phyloP scores from a whole-genome alignment of 1,284 basidiomycete species.

The Marasmius oreades region DNA sequence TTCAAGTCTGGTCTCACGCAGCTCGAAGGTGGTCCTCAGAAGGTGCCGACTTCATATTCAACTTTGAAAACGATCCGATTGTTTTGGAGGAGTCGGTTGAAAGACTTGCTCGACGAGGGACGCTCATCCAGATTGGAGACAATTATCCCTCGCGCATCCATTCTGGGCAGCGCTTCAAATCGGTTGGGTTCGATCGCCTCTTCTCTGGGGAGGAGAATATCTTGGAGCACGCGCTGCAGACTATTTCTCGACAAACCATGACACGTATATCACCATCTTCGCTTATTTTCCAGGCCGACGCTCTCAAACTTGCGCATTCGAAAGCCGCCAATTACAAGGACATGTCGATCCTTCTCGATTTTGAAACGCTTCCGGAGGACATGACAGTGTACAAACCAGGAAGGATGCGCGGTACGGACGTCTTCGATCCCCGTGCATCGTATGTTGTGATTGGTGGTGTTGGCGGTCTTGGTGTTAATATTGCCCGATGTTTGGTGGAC shows the following conservation, averaged over 20 bases:
- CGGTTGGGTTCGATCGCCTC: neutral
- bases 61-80: neutral
- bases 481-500: neutral
- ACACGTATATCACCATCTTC: neutral
- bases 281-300: conserved; percentile 1
- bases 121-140: conserved; percentile 1
- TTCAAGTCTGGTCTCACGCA: neutral
- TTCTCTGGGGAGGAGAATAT: neutral
- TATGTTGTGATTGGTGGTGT: conserved; percentile 1
- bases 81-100: neutral
- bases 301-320: neutral
- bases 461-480: neutral
- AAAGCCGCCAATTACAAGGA: neutral
- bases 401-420: neutral
- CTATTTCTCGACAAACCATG: neutral
- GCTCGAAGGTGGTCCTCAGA: neutral
- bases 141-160: neutral
- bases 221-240: neutral
- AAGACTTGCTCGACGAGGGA: neutral
- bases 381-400: neutral
- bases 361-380: neutral
- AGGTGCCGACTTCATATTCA: conserved; percentile 2
- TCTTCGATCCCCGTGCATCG: neutral
- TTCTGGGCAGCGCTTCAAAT: neutral
- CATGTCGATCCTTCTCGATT: neutral